These are phyloP conservation scores for Babesia sp. DNA, from an alignment of 169 alveolate genomes.

Conservation along the genomic window DNA sequence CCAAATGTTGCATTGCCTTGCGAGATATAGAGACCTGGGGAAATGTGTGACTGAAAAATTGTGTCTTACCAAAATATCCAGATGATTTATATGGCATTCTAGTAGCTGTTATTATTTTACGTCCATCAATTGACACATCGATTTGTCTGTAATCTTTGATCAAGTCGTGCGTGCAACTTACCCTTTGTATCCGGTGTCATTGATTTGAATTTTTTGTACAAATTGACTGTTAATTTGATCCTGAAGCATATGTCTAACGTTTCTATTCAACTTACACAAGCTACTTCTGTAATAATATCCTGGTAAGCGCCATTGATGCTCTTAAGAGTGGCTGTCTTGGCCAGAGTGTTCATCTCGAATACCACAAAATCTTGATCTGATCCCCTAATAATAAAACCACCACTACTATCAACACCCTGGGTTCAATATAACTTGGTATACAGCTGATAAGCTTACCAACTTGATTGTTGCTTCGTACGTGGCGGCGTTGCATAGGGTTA, in stretches of 20 bases:
- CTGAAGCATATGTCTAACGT: constrained; percentile 2
- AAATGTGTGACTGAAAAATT: background rate
- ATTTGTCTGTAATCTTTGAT: constrained; percentile 13
- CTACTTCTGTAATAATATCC: constrained; percentile 26
- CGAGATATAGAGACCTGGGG: constrained; percentile 43
- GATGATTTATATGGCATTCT: constrained; percentile 15
- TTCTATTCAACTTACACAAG: constrained; percentile 18
- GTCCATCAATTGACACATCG: constrained; percentile 26
- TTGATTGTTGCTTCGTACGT: constrained; percentile 30
- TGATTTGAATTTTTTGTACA: constrained; percentile 49
- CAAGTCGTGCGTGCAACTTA: constrained; percentile 1
- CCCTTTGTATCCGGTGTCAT: constrained; percentile 66
- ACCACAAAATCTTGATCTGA: constrained; percentile 20
- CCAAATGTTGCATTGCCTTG: constrained; percentile 67
- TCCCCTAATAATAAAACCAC: constrained; percentile 54
- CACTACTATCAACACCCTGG: constrained; percentile 57
- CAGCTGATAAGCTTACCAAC: constrained; percentile 40
- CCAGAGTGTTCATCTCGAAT: constrained; percentile 49
- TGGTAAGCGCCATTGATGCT: constrained; percentile 11
- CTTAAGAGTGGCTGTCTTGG: constrained; percentile 61
- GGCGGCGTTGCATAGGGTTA: constrained; percentile 47
- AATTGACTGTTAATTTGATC: constrained; percentile 49
- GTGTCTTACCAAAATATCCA: constrained; percentile 44
- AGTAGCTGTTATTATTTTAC: background rate
- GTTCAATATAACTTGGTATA: no score